Evolutionary conservation across 352 stramenopile species (phyloP), one percentile per base, ranked within the genome.

Genomic region (Globisporangium recalcitrans): DNA sequence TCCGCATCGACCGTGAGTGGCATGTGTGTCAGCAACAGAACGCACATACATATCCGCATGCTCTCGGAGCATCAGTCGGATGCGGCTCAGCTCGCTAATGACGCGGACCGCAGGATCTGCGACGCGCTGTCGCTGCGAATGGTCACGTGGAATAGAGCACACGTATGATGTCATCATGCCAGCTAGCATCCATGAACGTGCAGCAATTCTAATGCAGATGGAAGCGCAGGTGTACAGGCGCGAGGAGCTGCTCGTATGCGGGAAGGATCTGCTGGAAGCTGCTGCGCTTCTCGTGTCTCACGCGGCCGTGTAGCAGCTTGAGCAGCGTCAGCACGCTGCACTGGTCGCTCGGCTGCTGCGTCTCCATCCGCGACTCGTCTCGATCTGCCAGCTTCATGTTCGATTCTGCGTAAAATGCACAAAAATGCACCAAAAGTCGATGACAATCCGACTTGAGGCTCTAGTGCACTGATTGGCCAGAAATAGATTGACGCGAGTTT

Each of bases 181-280:
- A 10, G 21, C 40, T 40, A 29, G 57, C 14, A 5, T 38, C 0
- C 46, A 40, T 31, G 9, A 19, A 8, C 34, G 6, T 24, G 24
- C 53, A 47, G n/a, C n/a, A 36, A 32, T 8, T n/a, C 13, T 31
- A 52, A 44, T 38, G 38, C n/a, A 42, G 3, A 42, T 32, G 29
- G 46, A 26, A 34, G 21, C 21, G 24, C 48, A 56, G 36, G 52
- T 79, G 31, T 71, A 89, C 82, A 36, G 72, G 72, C 26, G 57
- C 67, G 58, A 91, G 68, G 8, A 91, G 71, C 40, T 64, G 76
- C 68, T 86, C 65, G 49, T 81, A 89, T 27, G 69, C 51, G 1
- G 69, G 60, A 16, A 81, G 22, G 1, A 87, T 52, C 36, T 61
- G 56, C n/a, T 60, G 68, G 53, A 91, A 63, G 52, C 63, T 56